A percentile compares a stretch with the other conserved stretches of the same genome.
These are phyloP conservation scores for Sporothrix sp. DNA, from an alignment of 2,329 filamentous ascomycete species.

Conservation along the genomic window DNA sequence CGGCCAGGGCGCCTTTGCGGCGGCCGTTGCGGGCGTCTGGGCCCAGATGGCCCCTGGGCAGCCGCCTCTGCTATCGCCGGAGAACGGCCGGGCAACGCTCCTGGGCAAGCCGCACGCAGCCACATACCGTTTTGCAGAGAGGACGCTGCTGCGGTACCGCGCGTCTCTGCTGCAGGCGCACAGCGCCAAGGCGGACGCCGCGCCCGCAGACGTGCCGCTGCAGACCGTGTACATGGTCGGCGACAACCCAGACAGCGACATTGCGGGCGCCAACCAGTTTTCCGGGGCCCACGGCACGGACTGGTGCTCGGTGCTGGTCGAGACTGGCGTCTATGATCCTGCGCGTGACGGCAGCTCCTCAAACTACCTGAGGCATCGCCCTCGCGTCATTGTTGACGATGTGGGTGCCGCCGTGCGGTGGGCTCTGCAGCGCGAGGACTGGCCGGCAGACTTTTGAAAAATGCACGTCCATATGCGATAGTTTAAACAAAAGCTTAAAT, in stretches of 20 bases:
- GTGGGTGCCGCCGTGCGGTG: constrained; percentile 24
- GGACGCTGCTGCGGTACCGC: constrained; percentile 55
- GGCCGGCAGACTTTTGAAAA: constrained; percentile 1
- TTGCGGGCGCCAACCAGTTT: constrained; percentile 75
- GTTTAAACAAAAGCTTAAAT: no score
- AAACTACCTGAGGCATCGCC: constrained; percentile 18
- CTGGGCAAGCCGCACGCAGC: constrained; percentile 73
- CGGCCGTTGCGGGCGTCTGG: constrained; percentile 75
- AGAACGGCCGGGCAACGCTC: constrained; percentile 40
- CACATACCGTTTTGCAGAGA: constrained; percentile 80
- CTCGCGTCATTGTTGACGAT: constrained; percentile 21
- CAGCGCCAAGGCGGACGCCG: not conserved
- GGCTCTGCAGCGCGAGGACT: constrained; percentile 24
- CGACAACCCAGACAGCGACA: constrained; percentile 83
- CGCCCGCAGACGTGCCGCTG: constrained; percentile 36
- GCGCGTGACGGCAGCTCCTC: constrained; percentile 13
- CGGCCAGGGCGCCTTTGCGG: constrained; percentile 84
- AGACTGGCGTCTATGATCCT: constrained; percentile 25
- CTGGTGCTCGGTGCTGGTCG: constrained; percentile 26
- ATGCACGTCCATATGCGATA: not conserved
- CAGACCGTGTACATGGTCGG: constrained; percentile 87
- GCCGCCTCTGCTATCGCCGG: constrained; percentile 33
- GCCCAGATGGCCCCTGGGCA: constrained; percentile 55
- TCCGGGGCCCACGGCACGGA: constrained; percentile 48
- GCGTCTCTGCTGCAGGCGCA: constrained; percentile 32